These are phyloP conservation scores for Corniculantispora saksenae DNA, from an alignment of 2,329 filamentous ascomycete species.

Conservation along the genomic window DNA sequence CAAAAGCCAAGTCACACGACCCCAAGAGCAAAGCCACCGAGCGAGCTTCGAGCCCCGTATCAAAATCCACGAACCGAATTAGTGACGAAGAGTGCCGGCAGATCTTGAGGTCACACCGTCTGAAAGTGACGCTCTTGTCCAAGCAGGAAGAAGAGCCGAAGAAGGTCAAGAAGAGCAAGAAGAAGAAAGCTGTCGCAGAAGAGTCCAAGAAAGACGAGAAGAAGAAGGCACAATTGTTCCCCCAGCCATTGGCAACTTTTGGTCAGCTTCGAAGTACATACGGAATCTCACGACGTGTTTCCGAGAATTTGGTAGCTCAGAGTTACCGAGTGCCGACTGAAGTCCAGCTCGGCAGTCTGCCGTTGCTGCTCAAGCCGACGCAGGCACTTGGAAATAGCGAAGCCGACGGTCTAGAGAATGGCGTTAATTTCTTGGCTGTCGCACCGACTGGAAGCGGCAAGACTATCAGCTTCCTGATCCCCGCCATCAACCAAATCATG, in stretches of 20 bases:
- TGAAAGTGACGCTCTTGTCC: slow-evolving; percentile 80
- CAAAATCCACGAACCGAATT: slow-evolving; percentile 40
- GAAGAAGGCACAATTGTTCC: slow-evolving; percentile 66
- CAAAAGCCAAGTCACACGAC: slow-evolving; percentile 25
- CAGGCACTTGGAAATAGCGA: slow-evolving; percentile 45
- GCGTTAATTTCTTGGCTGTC: slow-evolving; percentile 78
- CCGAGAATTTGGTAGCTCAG: slow-evolving; percentile 78
- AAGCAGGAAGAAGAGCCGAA: slow-evolving; percentile 43
- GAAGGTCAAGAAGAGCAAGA: slow-evolving; percentile 55
- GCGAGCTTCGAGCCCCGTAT: slow-evolving; percentile 31
- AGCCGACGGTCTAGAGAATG: slow-evolving; percentile 34
- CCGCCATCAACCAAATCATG: slow-evolving; percentile 76
- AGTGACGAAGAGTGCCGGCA: slow-evolving; percentile 72
- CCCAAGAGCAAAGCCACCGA: slow-evolving; percentile 23
- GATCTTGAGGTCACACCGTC: slow-evolving; percentile 74
- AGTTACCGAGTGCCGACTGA: slow-evolving; percentile 88
- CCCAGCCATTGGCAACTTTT: slow-evolving; percentile 79
- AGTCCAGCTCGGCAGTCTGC: slow-evolving; percentile 85
- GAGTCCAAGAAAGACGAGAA: slow-evolving; percentile 54
- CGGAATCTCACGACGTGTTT: slow-evolving; percentile 70
- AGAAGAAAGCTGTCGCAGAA: slow-evolving; percentile 46
- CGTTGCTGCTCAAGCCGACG: slow-evolving; percentile 67
- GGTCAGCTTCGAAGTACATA: slow-evolving; percentile 69
- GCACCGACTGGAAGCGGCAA: slow-evolving; percentile 97
- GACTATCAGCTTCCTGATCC: slow-evolving; percentile 89